phyloP scores from a whole-genome alignment of 2,329 filamentous ascomycete species.

The Pseudocercospora macadamiae region DNA sequence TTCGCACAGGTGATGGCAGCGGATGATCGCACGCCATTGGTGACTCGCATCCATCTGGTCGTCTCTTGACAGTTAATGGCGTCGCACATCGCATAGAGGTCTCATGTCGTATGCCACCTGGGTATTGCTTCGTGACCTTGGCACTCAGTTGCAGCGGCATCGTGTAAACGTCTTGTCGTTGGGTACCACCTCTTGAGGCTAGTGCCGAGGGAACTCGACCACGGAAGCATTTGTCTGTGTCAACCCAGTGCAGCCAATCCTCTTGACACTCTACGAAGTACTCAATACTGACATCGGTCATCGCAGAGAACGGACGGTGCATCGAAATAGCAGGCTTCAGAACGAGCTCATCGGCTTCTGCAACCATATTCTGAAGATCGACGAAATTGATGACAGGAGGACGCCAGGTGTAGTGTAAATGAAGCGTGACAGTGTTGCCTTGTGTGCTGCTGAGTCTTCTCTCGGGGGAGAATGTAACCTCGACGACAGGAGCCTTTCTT shows the following conservation, averaged over 20 bases:
- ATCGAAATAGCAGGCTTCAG: conserved; percentile 20
- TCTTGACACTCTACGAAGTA: conserved; percentile 24
- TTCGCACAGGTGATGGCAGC: conserved; percentile 17
- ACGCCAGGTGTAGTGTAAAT: conserved; percentile 27
- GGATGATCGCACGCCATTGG: background rate
- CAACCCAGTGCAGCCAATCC: conserved; percentile 27
- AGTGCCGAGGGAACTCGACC: conserved; percentile 24
- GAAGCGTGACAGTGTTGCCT: conserved; percentile 15
- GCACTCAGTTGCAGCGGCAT: conserved; percentile 29
- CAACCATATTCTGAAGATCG: conserved; percentile 27
- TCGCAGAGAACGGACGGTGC: conserved; percentile 10
- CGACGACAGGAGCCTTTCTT: conserved; percentile 19
- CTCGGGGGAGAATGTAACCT: conserved; percentile 26
- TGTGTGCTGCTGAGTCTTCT: background rate
- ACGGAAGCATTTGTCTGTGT: conserved; percentile 18
- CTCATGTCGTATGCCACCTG: conserved; percentile 26
- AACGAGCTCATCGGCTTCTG: conserved; percentile 21
- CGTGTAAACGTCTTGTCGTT: conserved; percentile 30
- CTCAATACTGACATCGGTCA: conserved; percentile 17
- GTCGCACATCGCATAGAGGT: conserved; percentile 26
- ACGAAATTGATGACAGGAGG: conserved; percentile 26
- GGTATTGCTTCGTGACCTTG: conserved; percentile 22
- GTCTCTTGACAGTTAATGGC: conserved; percentile 31
- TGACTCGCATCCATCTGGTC: conserved; percentile 26
- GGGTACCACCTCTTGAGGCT: conserved; percentile 24